Evolutionary conservation across 306 rosid genomes (phyloP).

Genomic region (Gastrolobium bilobum): DNA sequence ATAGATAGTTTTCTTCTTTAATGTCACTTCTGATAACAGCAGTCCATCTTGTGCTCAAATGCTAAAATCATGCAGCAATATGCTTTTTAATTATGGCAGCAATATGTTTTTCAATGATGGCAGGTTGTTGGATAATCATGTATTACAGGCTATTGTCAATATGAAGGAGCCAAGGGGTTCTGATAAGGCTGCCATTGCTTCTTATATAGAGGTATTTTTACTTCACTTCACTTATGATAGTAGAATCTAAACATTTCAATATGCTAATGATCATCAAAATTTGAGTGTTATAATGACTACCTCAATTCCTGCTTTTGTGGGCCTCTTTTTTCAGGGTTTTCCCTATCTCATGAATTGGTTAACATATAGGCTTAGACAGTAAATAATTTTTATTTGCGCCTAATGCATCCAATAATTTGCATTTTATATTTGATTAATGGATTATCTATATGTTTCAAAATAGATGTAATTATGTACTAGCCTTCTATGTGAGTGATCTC

Average conservation of each 20-base stretch:
- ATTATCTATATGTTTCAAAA: conserved; percentile 29
- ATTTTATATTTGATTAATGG: conserved; percentile 8
- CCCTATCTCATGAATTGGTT: conserved; percentile 23
- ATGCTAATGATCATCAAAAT: conserved; percentile 41
- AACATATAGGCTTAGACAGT: neutral
- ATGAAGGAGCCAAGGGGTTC: conserved; percentile 91
- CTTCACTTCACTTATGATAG: conserved; percentile 32
- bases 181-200: conserved; percentile 83
- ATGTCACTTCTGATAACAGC: conserved; percentile 7
- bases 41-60: conserved; percentile 43
- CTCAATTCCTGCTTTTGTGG: neutral
- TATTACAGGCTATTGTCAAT: conserved; percentile 77
- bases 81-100: conserved; percentile 47
- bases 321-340: neutral
- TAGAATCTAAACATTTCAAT: conserved; percentile 14
- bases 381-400: conserved; percentile 1
- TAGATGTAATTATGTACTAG: conserved; percentile 13
- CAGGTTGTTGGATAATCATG: conserved; percentile 84
- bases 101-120: conserved; percentile 49
- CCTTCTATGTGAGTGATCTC: conserved; percentile 37
- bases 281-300: neutral
- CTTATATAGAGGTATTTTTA: conserved; percentile 81
- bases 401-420: neutral
- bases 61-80: conserved; percentile 37
- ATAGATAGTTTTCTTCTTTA: conserved; percentile 32